Percentiles rank a stretch among this genome's conserved stretches.
Conservation (phyloP, 2,329 filamentous ascomycete species). For the Chalara sp. region DNA sequence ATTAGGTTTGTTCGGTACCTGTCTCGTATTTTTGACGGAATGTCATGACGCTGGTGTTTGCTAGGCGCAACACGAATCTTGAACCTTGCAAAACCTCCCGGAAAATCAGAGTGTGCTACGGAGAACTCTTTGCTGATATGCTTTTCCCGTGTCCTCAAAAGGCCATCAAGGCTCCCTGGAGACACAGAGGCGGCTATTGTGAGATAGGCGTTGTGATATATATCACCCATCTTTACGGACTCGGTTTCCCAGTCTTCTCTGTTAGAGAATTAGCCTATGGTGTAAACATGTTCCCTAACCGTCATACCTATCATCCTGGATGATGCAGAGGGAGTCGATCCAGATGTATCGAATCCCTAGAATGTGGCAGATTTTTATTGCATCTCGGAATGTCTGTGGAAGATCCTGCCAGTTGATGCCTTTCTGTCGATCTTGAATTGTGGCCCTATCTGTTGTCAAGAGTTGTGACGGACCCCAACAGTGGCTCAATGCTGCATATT, state of each 20-base stretch:
- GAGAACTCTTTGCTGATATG: no score
- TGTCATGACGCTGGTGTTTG: background rate
- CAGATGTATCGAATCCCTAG: slow-evolving; percentile 25
- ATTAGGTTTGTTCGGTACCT: background rate
- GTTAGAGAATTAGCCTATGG: no score
- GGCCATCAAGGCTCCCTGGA: background rate
- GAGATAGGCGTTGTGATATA: background rate
- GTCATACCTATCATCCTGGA: slow-evolving; percentile 13
- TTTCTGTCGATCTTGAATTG: background rate
- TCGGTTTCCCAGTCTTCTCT: background rate
- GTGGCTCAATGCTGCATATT: slow-evolving; percentile 10
- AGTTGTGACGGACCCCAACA: slow-evolving; percentile 7
- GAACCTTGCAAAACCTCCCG: background rate
- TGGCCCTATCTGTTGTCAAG: slow-evolving; percentile 4
- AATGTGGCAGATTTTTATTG: slow-evolving; percentile 19
- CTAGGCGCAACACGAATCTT: background rate
- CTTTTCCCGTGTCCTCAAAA: background rate
- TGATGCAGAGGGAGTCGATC: slow-evolving; percentile 29
- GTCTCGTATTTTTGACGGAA: background rate
- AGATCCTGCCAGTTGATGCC: slow-evolving; percentile 11
- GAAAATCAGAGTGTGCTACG: no score
- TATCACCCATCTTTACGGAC: background rate
- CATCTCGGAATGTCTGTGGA: slow-evolving; percentile 21
- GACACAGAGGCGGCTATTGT: background rate
- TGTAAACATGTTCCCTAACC: no score